Evolutionary conservation across 768 basidiomycete species (phyloP).

Genomic region (Termitomyces sp.): DNA sequence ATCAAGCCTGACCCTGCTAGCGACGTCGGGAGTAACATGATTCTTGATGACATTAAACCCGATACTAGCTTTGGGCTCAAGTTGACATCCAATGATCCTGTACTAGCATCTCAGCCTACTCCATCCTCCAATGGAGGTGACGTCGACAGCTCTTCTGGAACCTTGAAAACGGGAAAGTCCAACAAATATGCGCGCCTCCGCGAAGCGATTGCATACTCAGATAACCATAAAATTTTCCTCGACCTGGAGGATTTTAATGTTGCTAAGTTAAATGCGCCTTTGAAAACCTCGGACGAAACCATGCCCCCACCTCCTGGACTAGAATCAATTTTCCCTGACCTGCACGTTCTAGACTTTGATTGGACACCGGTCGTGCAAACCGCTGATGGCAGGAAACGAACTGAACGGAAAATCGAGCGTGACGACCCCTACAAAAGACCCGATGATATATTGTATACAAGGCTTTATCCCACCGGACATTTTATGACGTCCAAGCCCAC

Average conservation of each 20-base stretch:
- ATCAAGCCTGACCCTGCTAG: conserved; percentile 5
- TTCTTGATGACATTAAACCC: conserved; percentile 23
- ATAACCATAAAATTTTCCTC: conserved; percentile 47
- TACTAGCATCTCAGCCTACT: conserved; percentile 39
- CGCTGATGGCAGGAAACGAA: conserved; percentile 44
- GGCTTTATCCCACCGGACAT: conserved; percentile 66
- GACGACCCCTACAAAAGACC: conserved; percentile 70
- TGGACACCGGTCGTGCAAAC: conserved; percentile 27
- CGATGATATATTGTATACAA: conserved; percentile 77
- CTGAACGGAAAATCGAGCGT: conserved; percentile 55
- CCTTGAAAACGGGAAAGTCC: conserved; percentile 38
- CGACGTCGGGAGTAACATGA: conserved; percentile 21
- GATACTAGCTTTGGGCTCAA: conserved; percentile 40
- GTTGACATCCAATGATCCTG: conserved; percentile 49
- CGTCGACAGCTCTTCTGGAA: conserved; percentile 22
- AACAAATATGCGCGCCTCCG: conserved; percentile 53
- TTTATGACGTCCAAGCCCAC: conserved; percentile 84
- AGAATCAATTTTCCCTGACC: conserved; percentile 79
- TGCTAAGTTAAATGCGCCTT: conserved; percentile 13
- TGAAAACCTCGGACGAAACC: conserved; percentile 23
- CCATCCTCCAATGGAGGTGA: conserved; percentile 35
- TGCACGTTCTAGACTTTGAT: conserved; percentile 56
- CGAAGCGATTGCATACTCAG: conserved; percentile 58
- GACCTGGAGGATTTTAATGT: conserved; percentile 36
- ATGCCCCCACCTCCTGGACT: conserved; percentile 38